phyloP scores from a whole-genome alignment of 371 early-diverging fungal species.

The Haplosporangium sp. region DNA sequence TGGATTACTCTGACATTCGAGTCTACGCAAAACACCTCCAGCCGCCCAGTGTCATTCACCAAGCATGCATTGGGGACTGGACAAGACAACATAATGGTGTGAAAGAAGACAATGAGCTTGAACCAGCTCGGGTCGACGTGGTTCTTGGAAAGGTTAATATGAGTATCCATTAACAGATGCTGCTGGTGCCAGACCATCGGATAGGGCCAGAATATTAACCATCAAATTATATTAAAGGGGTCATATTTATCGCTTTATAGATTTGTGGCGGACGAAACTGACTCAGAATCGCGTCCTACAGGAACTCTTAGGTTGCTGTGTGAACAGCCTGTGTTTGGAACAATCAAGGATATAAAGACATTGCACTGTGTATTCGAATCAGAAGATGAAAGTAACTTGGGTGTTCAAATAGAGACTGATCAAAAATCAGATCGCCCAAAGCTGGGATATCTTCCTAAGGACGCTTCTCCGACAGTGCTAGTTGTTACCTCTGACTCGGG shows the following conservation, averaged over 20 bases:
- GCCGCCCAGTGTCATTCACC: constrained; percentile 38
- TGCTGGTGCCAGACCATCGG: background rate
- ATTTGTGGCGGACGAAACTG: constrained; percentile 16
- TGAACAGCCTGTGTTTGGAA: constrained; percentile 50
- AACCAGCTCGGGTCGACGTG: constrained; percentile 22
- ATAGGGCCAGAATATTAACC: background rate
- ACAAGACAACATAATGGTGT: constrained; percentile 1
- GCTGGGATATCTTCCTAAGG: constrained; percentile 27
- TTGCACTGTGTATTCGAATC: constrained; percentile 26
- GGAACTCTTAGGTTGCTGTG: constrained; percentile 28
- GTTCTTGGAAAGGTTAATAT: constrained; percentile 39
- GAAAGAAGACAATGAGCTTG: background rate
- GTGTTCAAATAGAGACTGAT: background rate
- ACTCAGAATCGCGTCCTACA: constrained; percentile 14
- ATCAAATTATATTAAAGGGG: constrained; percentile 13
- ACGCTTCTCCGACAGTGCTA: constrained; percentile 18
- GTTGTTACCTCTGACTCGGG: constrained; percentile 44
- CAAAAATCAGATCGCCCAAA: constrained; percentile 8
- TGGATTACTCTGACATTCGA: constrained; percentile 24
- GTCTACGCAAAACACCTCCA: constrained; percentile 46
- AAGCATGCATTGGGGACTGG: constrained; percentile 50
- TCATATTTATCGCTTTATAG: constrained; percentile 32
- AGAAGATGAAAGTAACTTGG: constrained; percentile 1
- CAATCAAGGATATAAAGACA: constrained; percentile 41
- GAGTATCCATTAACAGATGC: too few relatives aligned